phyloP scores from a whole-genome alignment of 2,329 filamentous ascomycete genomes.

The Neonectria neomacrospora region DNA sequence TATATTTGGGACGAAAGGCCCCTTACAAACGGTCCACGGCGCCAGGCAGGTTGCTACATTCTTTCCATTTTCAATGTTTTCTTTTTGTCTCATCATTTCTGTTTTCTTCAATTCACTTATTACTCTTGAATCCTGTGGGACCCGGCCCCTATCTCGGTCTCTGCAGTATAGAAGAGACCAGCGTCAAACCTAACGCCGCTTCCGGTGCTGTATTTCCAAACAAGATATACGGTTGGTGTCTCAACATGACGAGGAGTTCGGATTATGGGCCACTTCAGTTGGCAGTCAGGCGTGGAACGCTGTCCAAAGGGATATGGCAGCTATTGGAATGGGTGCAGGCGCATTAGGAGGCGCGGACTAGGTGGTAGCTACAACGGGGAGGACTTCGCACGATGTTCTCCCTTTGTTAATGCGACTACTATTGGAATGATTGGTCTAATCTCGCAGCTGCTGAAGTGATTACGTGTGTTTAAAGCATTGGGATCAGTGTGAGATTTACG shows the following conservation, averaged over 20 bases:
- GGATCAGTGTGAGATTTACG: no score
- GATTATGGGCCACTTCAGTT: conserved; percentile 21
- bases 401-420: conserved; percentile 42
- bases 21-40: conserved; percentile 43
- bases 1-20: conserved; percentile 51
- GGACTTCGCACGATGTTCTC: conserved; percentile 30
- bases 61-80: conserved; percentile 43
- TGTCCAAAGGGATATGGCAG: conserved; percentile 28
- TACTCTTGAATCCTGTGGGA: conserved; percentile 25
- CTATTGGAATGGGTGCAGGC: conserved; percentile 29
- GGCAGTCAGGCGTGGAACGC: conserved; percentile 17
- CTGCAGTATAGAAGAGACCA: conserved; percentile 13
- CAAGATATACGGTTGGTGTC: conserved; percentile 20
- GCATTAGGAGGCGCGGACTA: conserved; percentile 4
- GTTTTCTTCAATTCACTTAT: conserved; percentile 38
- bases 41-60: conserved; percentile 44
- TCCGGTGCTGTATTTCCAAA: conserved; percentile 16
- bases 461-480: neutral
- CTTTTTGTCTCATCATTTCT: conserved; percentile 42
- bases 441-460: conserved; percentile 1
- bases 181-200: conserved; percentile 18
- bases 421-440: conserved; percentile 40
- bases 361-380: conserved; percentile 34
- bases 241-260: conserved; percentile 26
- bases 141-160: conserved; percentile 15